phyloP scores from a whole-genome alignment of 2,329 filamentous ascomycete genomes.

The Pestalotiopsis sp. region DNA sequence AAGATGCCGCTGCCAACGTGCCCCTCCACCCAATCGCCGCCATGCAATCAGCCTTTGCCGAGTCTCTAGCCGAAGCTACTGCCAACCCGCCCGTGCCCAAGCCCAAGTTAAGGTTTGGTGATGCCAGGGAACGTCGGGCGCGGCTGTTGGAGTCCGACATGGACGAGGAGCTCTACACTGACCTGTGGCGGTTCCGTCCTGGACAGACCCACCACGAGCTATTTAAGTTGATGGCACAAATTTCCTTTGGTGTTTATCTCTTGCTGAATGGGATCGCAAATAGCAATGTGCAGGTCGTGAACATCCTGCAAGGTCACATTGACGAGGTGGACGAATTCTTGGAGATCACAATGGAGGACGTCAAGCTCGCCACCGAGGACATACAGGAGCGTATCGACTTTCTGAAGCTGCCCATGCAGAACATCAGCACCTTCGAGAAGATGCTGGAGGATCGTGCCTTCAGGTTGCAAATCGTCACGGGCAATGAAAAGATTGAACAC shows the following conservation, averaged over 20 bases:
- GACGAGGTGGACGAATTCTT: slow-evolving; percentile 92
- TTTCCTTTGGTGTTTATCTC: slow-evolving; percentile 90
- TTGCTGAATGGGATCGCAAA: slow-evolving; percentile 83
- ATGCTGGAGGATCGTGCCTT: slow-evolving; percentile 87
- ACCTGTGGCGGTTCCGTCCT: slow-evolving; percentile 73
- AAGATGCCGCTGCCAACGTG: slow-evolving; percentile 32
- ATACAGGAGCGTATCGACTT: slow-evolving; percentile 78
- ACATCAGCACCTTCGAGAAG: slow-evolving; percentile 78
- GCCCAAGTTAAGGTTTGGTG: slow-evolving; percentile 52
- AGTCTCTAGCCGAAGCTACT: slow-evolving; percentile 74
- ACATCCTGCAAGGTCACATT: slow-evolving; percentile 87
- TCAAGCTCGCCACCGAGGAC: slow-evolving; percentile 75
- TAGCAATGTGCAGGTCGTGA: slow-evolving; percentile 83
- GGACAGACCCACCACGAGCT: slow-evolving; percentile 83
- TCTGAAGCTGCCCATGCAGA: slow-evolving; percentile 79
- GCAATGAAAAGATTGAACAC: slow-evolving; percentile 89
- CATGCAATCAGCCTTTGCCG: slow-evolving; percentile 81
- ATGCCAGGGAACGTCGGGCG: slow-evolving; percentile 63
- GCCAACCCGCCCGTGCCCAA: slow-evolving; percentile 45
- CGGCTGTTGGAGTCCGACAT: slow-evolving; percentile 67
- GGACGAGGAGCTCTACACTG: slow-evolving; percentile 70
- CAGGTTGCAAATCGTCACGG: slow-evolving; percentile 76
- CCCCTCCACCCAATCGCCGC: slow-evolving; percentile 68
- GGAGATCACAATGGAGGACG: slow-evolving; percentile 81
- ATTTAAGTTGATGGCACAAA: slow-evolving; percentile 87